phyloP scores from a whole-genome alignment of 2,329 filamentous ascomycete species.

The Reticulascus tulasneorum region DNA sequence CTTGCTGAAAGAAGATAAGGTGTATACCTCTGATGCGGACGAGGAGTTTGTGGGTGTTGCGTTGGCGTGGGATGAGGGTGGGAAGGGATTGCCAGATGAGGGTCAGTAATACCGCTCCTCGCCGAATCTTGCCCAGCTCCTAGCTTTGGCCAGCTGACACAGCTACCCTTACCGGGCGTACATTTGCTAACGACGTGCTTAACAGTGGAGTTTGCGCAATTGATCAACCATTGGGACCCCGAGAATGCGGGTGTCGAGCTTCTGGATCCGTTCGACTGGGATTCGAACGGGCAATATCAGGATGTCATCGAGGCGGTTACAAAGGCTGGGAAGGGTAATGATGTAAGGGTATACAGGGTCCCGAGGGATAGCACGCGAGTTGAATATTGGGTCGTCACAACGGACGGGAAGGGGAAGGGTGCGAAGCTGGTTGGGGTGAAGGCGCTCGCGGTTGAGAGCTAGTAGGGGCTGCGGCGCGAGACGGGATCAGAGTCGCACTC shows the following conservation, averaged over 20 bases:
- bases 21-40: slow-evolving; percentile 79
- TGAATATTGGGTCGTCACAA: slow-evolving; percentile 76
- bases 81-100: slow-evolving; percentile 54
- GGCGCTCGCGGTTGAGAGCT: slow-evolving; percentile 73
- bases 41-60: slow-evolving; percentile 79
- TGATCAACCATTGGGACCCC: slow-evolving; percentile 57
- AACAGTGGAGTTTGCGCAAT: slow-evolving; percentile 56
- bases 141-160: neutral
- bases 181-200: neutral
- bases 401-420: slow-evolving; percentile 52
- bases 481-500: no score
- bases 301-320: slow-evolving; percentile 66
- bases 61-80: slow-evolving; percentile 54
- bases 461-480: no score
- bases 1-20: slow-evolving; percentile 49
- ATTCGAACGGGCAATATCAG: slow-evolving; percentile 65
- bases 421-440: slow-evolving; percentile 71
- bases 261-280: slow-evolving; percentile 67
- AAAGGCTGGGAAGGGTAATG: slow-evolving; percentile 57
- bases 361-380: slow-evolving; percentile 56
- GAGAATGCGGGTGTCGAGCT: slow-evolving; percentile 58
- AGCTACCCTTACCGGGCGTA: neutral
- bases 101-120: slow-evolving; percentile 38
- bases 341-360: slow-evolving; percentile 73
- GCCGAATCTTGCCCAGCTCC: neutral